phyloP scores from a whole-genome alignment of 208 protist species.

The Leptomonas pyrrhocoris region DNA sequence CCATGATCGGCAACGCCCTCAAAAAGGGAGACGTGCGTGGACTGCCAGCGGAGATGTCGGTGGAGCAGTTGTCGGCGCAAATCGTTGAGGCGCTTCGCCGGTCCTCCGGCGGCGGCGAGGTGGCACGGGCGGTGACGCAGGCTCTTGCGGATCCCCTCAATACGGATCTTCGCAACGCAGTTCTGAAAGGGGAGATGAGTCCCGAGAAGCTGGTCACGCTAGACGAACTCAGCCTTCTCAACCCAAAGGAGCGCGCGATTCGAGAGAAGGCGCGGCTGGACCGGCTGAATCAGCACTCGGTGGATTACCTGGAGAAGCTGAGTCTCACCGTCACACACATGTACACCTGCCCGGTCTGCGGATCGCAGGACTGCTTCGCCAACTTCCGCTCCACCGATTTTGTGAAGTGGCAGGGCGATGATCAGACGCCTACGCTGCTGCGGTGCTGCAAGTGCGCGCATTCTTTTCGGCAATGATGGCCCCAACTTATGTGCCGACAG shows the following conservation, averaged over 20 bases:
- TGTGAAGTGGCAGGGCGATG: conserved; percentile 76
- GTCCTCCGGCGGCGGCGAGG: conserved; percentile 34
- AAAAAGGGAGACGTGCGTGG: neutral
- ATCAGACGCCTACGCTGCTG: conserved; percentile 60
- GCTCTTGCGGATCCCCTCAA: conserved; percentile 64
- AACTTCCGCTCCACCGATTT: conserved; percentile 62
- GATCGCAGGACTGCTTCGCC: conserved; percentile 49
- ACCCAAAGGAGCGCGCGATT: conserved; percentile 31
- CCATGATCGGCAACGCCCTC: conserved; percentile 27
- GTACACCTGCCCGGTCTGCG: conserved; percentile 60
- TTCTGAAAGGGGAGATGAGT: conserved; percentile 35
- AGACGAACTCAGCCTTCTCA: conserved; percentile 53
- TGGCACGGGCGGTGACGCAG: conserved; percentile 41
- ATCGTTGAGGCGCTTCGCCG: conserved; percentile 32
- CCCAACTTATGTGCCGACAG: no score
- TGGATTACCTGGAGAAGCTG: conserved; percentile 47
- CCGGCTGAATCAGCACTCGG: conserved; percentile 53
- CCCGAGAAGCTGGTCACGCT: conserved; percentile 36
- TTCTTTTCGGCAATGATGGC: conserved; percentile 34
- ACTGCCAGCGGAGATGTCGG: neutral
- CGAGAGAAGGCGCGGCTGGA: conserved; percentile 37
- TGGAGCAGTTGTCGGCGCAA: conserved; percentile 19
- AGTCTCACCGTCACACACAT: conserved; percentile 45
- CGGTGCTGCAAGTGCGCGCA: conserved; percentile 50
- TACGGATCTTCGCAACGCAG: conserved; percentile 31